phyloP scores from a whole-genome alignment of 1,139 yeast genomes.

The Nakaseomyces kungkrabaensis region DNA sequence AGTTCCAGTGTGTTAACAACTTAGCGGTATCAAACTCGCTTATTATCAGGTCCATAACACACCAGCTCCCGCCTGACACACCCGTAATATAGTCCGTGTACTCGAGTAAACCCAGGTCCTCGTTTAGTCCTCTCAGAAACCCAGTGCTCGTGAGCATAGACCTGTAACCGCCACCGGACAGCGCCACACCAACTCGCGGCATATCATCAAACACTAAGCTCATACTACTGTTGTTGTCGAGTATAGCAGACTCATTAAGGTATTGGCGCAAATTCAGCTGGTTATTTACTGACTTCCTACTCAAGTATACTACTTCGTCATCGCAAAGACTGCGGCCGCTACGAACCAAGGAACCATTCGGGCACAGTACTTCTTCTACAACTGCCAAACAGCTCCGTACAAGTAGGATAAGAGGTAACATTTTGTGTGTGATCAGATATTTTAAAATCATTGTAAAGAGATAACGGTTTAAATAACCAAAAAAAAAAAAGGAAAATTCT shows the following conservation, averaged over 20 bases:
- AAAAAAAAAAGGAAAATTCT: too few species aligned
- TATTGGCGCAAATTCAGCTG: neutral
- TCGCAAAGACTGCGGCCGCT: neutral
- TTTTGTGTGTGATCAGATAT: neutral
- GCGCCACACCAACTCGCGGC: constrained; percentile 42
- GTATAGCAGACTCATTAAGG: neutral
- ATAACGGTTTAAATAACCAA: too few species aligned
- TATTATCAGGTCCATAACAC: constrained; percentile 42
- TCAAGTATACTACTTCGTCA: neutral
- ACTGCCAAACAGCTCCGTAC: neutral
- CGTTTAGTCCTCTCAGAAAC: constrained; percentile 44
- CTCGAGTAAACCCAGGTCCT: constrained; percentile 41
- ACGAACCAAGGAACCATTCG: neutral
- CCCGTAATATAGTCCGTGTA: constrained; percentile 48
- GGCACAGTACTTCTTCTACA: neutral
- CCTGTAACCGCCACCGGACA: constrained; percentile 71
- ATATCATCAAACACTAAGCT: constrained; percentile 16
- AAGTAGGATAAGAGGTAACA: neutral
- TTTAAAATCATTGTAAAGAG: too few species aligned
- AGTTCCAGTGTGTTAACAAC: constrained; percentile 36
- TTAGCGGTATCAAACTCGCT: constrained; percentile 35
- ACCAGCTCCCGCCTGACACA: constrained; percentile 65
- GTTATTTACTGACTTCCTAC: neutral
- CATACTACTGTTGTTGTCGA: neutral
- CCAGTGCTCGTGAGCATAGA: constrained; percentile 64